These are phyloP conservation scores for Cryptosporidium ryanae DNA, from an alignment of 169 alveolate species.

Conservation along the genomic window DNA sequence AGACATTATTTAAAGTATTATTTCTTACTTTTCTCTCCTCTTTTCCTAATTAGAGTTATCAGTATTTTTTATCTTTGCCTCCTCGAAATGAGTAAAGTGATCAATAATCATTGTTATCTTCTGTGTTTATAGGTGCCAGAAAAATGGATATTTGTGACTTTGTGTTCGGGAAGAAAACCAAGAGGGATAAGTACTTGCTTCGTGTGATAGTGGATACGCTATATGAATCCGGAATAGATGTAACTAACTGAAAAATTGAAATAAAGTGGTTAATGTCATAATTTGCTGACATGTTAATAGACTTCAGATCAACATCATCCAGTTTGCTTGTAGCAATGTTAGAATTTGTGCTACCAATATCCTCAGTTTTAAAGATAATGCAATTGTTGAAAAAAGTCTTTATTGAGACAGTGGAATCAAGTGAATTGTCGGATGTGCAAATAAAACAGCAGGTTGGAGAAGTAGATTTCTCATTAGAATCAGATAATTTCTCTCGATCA, in stretches of 20 bases:
- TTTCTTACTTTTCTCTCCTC: too few species aligned
- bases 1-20: too few species aligned
- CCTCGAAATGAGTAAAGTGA: too few species aligned
- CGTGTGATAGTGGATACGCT: constrained; percentile 61
- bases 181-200: constrained; percentile 43
- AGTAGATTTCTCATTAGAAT: background rate
- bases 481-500: background rate
- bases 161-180: constrained; percentile 48
- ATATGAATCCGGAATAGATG: constrained; percentile 35
- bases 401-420: constrained; percentile 45
- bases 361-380: constrained; percentile 29
- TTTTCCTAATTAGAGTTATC: too few species aligned
- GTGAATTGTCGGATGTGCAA: constrained; percentile 43
- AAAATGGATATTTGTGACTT: constrained; percentile 61
- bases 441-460: constrained; percentile 36
- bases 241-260: constrained; percentile 23
- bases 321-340: constrained; percentile 11
- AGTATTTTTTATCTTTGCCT: too few species aligned
- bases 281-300: constrained; percentile 14
- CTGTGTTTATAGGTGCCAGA: constrained; percentile 42
- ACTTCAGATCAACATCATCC: background rate
- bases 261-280: constrained; percentile 66
- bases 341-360: constrained; percentile 2
- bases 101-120: background rate
- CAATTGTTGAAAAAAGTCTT: constrained; percentile 59